phyloP scores from a whole-genome alignment of 768 basidiomycete species.

The Rhodotorula sphaerocarpa region DNA sequence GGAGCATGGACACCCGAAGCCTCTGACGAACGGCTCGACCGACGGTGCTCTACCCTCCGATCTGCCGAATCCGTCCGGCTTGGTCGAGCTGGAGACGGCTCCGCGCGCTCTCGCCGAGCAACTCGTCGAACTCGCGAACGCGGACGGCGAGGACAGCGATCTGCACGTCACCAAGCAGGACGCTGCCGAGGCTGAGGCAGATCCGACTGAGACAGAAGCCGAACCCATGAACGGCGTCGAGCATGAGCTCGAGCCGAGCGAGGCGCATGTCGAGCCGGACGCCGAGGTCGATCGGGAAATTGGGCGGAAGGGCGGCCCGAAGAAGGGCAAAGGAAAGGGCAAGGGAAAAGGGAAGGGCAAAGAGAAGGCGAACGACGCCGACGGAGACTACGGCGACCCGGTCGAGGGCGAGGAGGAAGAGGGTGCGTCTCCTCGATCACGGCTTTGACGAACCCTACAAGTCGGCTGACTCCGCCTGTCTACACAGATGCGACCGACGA shows the following conservation, averaged over 20 bases:
- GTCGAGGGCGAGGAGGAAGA: conserved; percentile 33
- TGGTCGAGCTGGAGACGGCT: conserved; percentile 26
- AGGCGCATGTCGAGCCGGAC: not conserved
- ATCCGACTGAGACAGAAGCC: not conserved
- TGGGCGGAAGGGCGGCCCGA: not conserved
- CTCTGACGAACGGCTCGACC: conserved; percentile 12
- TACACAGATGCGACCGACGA: conserved; percentile 48
- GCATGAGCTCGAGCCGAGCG: conserved; percentile 48
- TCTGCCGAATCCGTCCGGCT: conserved; percentile 11
- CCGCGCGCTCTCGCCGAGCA: conserved; percentile 2
- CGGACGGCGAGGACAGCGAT: not conserved
- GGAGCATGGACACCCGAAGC: not conserved
- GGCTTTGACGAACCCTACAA: not conserved
- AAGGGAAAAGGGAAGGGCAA: conserved; percentile 19
- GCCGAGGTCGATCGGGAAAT: not conserved
- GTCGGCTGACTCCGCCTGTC: conserved; percentile 15
- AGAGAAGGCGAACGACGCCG: not conserved
- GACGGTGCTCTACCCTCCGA: not conserved
- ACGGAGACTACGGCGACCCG: conserved; percentile 11
- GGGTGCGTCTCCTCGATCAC: conserved; percentile 7
- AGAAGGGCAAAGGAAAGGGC: conserved; percentile 6
- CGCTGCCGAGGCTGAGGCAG: not conserved
- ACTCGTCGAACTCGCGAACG: conserved; percentile 9
- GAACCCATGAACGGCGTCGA: conserved; percentile 49
- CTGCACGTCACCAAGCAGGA: not conserved